phyloP scores from a whole-genome alignment of 148 eudicot genomes.

The Heliamphora exappendiculata region DNA sequence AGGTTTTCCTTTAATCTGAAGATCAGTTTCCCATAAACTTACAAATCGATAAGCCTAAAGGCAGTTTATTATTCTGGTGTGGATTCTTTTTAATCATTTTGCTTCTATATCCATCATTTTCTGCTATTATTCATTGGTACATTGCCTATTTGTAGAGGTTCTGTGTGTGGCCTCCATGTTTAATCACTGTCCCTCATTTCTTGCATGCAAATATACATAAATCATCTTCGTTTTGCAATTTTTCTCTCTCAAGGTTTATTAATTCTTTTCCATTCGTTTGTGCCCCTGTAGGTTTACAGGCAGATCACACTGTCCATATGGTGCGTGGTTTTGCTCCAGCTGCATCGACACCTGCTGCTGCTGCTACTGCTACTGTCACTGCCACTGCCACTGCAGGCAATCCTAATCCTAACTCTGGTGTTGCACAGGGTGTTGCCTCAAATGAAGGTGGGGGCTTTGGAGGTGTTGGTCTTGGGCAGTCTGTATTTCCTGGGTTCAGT shows the following conservation, averaged over 20 bases:
- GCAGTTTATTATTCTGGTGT: not conserved
- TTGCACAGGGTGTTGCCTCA: constrained; percentile 27
- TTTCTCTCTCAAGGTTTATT: not conserved
- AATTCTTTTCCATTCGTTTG: constrained; percentile 8
- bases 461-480: constrained; percentile 52
- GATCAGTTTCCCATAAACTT: not conserved
- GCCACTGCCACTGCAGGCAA: constrained; percentile 25
- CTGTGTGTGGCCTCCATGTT: constrained; percentile 6
- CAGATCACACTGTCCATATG: constrained; percentile 79
- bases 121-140: not conserved
- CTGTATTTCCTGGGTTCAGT: constrained; percentile 72
- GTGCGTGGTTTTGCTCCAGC: constrained; percentile 69
- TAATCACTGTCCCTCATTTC: not conserved
- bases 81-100: not conserved
- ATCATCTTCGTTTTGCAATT: not conserved
- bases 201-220: constrained; percentile 3
- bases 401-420: constrained; percentile 30
- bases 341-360: constrained; percentile 35
- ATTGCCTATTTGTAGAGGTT: constrained; percentile 8
- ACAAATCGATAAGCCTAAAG: not conserved
- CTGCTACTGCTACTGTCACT: constrained; percentile 22
- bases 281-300: constrained; percentile 47
- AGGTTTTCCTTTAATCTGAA: not conserved
- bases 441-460: constrained; percentile 42
- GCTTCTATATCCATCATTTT: not conserved